Conservation (phyloP, 2,329 filamentous ascomycete genomes). For the Apiospora saccharicola region DNA sequence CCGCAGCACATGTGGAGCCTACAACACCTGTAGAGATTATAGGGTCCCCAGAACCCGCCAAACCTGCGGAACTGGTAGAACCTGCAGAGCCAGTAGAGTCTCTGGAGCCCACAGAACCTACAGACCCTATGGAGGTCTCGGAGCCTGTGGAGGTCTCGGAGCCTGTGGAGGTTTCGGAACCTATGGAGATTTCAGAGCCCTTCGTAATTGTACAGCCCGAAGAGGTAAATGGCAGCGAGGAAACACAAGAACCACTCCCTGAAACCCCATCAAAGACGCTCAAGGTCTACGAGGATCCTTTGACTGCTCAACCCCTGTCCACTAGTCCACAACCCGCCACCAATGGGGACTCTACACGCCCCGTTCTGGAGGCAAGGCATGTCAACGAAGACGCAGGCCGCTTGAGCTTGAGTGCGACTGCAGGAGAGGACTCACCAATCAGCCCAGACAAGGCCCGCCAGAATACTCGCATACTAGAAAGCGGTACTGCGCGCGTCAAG, state of each 20-base stretch:
- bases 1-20: conserved; percentile 8
- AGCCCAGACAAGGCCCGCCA: conserved; percentile 62
- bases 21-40: background rate
- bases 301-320: conserved; percentile 53
- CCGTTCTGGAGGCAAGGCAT: conserved; percentile 66
- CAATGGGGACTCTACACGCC: conserved; percentile 42
- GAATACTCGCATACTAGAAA: conserved; percentile 70
- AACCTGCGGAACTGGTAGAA: background rate
- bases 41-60: conserved; percentile 8
- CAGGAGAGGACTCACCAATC: conserved; percentile 25
- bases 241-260: conserved; percentile 17
- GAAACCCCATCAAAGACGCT: conserved; percentile 49
- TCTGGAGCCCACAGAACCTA: background rate
- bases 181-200: background rate
- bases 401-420: conserved; percentile 34
- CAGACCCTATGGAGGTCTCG: background rate
- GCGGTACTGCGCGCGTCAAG: conserved; percentile 77
- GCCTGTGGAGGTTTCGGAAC: background rate
- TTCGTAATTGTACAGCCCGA: background rate
- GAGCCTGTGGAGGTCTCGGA: background rate
- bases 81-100: background rate
- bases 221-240: conserved; percentile 25
- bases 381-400: conserved; percentile 63
- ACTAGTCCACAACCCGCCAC: conserved; percentile 54
- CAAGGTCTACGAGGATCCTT: conserved; percentile 70